Conservation (phyloP, 768 basidiomycete genomes). For the Tylopilus rubrobrunneus region DNA sequence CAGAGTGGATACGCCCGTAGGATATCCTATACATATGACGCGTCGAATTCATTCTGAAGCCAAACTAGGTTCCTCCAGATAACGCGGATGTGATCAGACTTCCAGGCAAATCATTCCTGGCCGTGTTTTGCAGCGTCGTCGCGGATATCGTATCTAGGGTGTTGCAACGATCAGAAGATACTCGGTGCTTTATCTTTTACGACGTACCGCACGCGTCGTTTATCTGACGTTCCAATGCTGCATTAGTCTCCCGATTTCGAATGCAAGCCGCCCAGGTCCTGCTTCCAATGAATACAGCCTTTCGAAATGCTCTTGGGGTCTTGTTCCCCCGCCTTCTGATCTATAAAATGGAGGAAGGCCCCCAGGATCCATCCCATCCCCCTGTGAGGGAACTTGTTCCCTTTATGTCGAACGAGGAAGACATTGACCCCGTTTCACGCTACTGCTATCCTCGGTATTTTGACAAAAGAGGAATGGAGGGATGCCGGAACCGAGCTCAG, state of each 20-base stretch:
- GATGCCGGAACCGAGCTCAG: conserved; percentile 28
- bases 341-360: conserved; percentile 43
- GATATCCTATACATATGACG: conserved; percentile 1
- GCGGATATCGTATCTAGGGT: conserved; percentile 42
- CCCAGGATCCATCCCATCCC: conserved; percentile 23
- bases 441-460: conserved; percentile 34
- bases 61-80: conserved; percentile 31
- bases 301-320: conserved; percentile 30
- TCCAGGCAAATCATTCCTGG: conserved; percentile 37
- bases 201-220: conserved; percentile 38
- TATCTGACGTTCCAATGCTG: conserved; percentile 42
- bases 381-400: conserved; percentile 13
- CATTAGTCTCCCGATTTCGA: conserved; percentile 33
- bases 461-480: conserved; percentile 39
- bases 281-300: conserved; percentile 21
- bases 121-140: conserved; percentile 45
- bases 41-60: conserved; percentile 12
- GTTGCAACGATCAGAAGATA: conserved; percentile 40
- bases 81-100: conserved; percentile 36
- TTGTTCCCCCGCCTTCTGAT: conserved; percentile 24
- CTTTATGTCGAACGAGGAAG: conserved; percentile 25
- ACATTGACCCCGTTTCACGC: conserved; percentile 29
- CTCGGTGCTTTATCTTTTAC: conserved; percentile 46
- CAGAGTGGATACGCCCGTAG: conserved; percentile 33
- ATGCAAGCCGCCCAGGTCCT: conserved; percentile 26